Evolutionary conservation across 352 stramenopile genomes (phyloP).

Genomic region (Thalassiosira exigua): DNA sequence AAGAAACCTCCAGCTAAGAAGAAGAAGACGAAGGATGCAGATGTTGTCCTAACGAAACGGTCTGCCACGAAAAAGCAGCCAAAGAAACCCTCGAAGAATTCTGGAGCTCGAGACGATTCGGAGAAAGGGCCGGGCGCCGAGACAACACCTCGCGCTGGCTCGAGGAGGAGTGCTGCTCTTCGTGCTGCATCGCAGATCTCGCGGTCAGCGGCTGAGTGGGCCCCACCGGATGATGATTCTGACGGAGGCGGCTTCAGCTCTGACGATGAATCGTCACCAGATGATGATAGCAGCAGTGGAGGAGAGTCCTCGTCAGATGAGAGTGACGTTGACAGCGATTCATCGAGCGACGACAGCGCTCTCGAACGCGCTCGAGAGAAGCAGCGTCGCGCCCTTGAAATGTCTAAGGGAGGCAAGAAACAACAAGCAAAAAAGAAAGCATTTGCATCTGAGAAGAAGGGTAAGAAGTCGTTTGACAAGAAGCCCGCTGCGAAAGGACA

Average conservation of each 20-base stretch:
- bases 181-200: conserved; percentile 50
- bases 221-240: conserved; percentile 57
- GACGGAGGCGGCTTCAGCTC: conserved; percentile 67
- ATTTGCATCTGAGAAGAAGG: conserved; percentile 21
- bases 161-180: conserved; percentile 33
- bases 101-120: not conserved
- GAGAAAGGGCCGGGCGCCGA: not conserved
- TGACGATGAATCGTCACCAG: conserved; percentile 36
- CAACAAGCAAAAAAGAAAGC: conserved; percentile 29
- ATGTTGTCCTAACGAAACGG: too few relatives aligned
- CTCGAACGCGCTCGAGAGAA: conserved; percentile 66
- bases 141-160: not conserved
- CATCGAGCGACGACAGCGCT: conserved; percentile 66
- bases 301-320: conserved; percentile 11
- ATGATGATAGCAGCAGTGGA: conserved; percentile 37
- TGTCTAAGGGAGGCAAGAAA: conserved; percentile 33
- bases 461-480: conserved; percentile 48
- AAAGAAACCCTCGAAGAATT: conserved; percentile 44
- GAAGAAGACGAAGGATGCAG: conserved; percentile 39
- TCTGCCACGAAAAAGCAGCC: conserved; percentile 36
- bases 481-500: conserved; percentile 38
- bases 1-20: conserved; percentile 20
- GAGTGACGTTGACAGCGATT: conserved; percentile 58
- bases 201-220: conserved; percentile 48
- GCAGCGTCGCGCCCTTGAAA: conserved; percentile 59